Conservation (phyloP, 345 rosid species). For the Garcia nutans region DNA sequence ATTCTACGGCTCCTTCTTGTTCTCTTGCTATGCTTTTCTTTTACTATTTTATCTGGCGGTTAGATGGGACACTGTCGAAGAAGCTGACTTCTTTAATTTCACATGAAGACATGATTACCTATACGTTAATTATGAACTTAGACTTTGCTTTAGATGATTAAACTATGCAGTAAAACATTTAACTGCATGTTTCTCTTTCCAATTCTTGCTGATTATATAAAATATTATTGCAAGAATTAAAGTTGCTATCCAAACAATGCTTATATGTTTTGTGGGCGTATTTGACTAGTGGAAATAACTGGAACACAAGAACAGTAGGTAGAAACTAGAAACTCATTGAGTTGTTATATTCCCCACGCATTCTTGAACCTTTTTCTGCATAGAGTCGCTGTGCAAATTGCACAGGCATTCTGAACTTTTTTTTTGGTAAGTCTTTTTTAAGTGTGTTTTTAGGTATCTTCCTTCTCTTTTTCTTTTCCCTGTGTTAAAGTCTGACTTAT, state of each 20-base stretch:
- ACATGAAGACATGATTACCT: slow-evolving; percentile 13
- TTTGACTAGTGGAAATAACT: not conserved
- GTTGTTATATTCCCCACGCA: not conserved
- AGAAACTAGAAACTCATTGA: not conserved
- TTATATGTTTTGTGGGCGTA: not conserved
- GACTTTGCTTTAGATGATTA: not conserved
- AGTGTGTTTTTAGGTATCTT: not conserved
- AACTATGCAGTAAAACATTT: not conserved
- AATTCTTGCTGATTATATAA: not conserved
- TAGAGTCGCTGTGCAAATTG: not conserved
- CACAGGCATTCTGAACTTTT: not conserved
- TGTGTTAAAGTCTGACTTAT: not conserved
- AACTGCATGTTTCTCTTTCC: not conserved
- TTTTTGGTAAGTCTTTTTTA: not conserved
- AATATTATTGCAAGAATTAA: not conserved
- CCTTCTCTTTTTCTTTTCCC: not conserved
- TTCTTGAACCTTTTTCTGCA: not conserved
- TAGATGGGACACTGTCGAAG: not conserved
- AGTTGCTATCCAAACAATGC: not conserved
- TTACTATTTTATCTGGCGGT: not conserved
- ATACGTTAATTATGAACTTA: not conserved
- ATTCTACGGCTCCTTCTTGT: not conserved
- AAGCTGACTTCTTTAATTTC: slow-evolving; percentile 9
- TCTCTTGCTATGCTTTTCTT: not conserved
- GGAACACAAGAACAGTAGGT: not conserved